These are phyloP conservation scores for Cylindrotheca closterium DNA, from an alignment of 108 stramenopile species.

Conservation along the genomic window DNA sequence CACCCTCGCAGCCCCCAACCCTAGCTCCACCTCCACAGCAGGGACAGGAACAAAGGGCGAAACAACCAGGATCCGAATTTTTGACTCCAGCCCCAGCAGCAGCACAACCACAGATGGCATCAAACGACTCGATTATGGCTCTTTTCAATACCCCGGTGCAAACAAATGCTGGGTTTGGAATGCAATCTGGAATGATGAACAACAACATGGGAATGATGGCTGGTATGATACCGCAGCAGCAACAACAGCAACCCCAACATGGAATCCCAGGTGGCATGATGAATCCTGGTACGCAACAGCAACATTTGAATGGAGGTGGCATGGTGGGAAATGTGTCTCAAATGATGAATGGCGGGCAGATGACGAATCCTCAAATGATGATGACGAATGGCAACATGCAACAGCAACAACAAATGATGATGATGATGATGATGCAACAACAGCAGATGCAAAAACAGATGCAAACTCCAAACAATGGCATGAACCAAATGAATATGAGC, in stretches of 20 bases:
- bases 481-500: neutral
- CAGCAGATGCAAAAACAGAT: conserved; percentile 13
- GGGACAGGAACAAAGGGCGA: neutral
- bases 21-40: neutral
- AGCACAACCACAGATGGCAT: conserved; percentile 20
- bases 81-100: conserved; percentile 12
- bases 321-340: neutral
- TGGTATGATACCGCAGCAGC: conserved; percentile 31
- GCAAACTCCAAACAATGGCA: conserved; percentile 4
- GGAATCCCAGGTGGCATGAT: conserved; percentile 6
- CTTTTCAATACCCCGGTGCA: conserved; percentile 53
- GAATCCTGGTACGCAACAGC: conserved; percentile 8
- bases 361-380: conserved; percentile 4
- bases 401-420: conserved; percentile 27
- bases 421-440: conserved; percentile 38
- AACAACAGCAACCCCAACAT: conserved; percentile 7
- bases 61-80: neutral
- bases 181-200: conserved; percentile 9
- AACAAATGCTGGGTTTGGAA: conserved; percentile 19
- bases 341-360: conserved; percentile 1
- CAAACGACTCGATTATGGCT: conserved; percentile 65
- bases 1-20: neutral
- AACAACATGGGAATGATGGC: conserved; percentile 31
- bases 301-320: neutral
- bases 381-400: conserved; percentile 17